Base-by-base conservation (phyloP, 306 rosid genomes). In the Ceratonia siliqua region DNA sequence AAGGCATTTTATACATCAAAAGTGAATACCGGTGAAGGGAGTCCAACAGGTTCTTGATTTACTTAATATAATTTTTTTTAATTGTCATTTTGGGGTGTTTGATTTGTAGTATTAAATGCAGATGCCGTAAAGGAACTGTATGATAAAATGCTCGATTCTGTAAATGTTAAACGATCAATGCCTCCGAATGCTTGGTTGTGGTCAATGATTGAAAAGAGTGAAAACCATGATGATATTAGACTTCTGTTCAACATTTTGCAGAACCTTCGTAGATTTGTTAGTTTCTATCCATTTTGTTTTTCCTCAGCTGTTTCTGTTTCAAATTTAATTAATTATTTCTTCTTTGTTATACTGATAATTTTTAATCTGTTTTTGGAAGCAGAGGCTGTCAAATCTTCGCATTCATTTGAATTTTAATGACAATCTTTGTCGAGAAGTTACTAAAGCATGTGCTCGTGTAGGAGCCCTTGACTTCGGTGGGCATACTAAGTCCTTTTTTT, bases 111-210 rank as follows among this genome's bases (percentile, higher is more conserved):
- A 13, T 72, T 79, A 30, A 78, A 50, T 82, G 87, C 85, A 92
- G 99, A 81, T 81, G 74, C 80, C 57, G 96, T 84, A 70, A 94
- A 94, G 89, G 95, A 88, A 70, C 74, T 89, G 6, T 85, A 90
- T 72, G 96, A 89, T 69, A 87, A 87, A 75, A 90, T 92, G 82
- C 81, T 90, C 33, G 76, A 90, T 9, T 94, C 97, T 55, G 95
- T 90, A 20, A 84, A 72, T 5, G 84, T 82, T 24, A 83, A 90
- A 76, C 81, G 87, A 78, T 75, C 97, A 2, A 91, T 91, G 99
- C 87, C 96, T 1, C 99, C 99, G 1, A 94, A 94, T 81, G 95
- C 99, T 80, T 94, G 95, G 96, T 35, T 87, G 70, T 92, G 99
- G 99, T 89, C 95, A 7, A 75, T 92, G 93, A 83, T 90, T 72